A percentile compares a stretch with the other conserved stretches of the same genome.
Conservation (phyloP, 1,284 basidiomycete species). For the Paramarasmius palmivorus region DNA sequence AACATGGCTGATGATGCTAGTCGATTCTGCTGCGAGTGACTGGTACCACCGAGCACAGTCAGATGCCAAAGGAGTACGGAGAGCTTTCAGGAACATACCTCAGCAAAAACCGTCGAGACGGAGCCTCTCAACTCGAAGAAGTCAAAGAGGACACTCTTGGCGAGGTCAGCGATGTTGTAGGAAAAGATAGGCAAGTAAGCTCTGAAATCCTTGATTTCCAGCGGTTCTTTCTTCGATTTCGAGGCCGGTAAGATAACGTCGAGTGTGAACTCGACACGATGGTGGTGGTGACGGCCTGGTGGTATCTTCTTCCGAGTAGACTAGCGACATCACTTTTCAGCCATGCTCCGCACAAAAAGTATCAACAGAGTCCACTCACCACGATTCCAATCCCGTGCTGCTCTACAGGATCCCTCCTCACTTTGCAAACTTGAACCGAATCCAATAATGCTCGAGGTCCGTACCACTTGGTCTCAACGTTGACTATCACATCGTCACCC, state of each 20-base stretch:
- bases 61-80: not conserved
- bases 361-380: conserved; percentile 27
- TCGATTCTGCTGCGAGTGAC: conserved; percentile 34
- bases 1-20: conserved; percentile 31
- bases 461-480: conserved; percentile 32
- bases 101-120: conserved; percentile 27
- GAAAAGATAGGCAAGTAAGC: conserved; percentile 33
- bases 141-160: conserved; percentile 32
- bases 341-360: too few relatives aligned
- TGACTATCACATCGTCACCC: conserved; percentile 29
- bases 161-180: conserved; percentile 31
- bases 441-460: conserved; percentile 24
- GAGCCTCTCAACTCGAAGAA: conserved; percentile 24
- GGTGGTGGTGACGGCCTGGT: conserved; percentile 9
- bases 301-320: conserved; percentile 5
- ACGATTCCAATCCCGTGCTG: conserved; percentile 44
- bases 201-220: conserved; percentile 33
- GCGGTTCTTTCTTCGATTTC: conserved; percentile 13
- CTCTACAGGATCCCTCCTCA: conserved; percentile 26
- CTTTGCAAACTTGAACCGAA: conserved; percentile 35
- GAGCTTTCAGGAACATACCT: conserved; percentile 23
- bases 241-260: conserved; percentile 31
- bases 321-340: not conserved
- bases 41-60: conserved; percentile 16
- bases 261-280: conserved; percentile 29